phyloP scores from a whole-genome alignment of 208 protist species.

The Naegleria fowleri region DNA sequence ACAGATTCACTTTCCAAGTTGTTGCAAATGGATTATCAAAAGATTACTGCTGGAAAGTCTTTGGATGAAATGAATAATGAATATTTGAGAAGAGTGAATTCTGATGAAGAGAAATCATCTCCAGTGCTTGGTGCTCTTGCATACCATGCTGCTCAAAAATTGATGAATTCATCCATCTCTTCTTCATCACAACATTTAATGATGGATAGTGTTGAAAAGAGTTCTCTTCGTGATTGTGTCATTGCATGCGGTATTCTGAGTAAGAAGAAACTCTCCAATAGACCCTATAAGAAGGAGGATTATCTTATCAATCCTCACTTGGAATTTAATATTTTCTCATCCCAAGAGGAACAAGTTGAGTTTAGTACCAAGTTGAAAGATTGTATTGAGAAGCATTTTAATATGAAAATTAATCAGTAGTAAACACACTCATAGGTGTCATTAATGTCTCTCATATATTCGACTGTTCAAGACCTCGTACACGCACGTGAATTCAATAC shows the following conservation, averaged over 20 bases:
- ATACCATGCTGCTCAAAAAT: too few relatives aligned
- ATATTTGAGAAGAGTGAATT: neutral
- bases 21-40: neutral
- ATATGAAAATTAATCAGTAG: too few relatives aligned
- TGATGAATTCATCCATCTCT: neutral
- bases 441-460: too few relatives aligned
- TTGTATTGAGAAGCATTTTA: too few relatives aligned
- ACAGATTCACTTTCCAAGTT: neutral
- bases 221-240: neutral
- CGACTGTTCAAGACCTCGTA: too few relatives aligned
- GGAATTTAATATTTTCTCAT: neutral
- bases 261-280: neutral
- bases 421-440: too few relatives aligned
- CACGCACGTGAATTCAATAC: too few relatives aligned
- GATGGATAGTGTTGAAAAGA: neutral
- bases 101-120: too few relatives aligned
- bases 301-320: neutral
- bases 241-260: neutral
- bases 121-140: too few relatives aligned
- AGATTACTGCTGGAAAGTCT: neutral
- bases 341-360: too few relatives aligned
- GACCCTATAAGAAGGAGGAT: neutral
- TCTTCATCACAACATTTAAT: neutral
- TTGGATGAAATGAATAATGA: neutral
- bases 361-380: too few relatives aligned